phyloP scores from a whole-genome alignment of 805 yeast genomes.

The Spathaspora arborariae region DNA sequence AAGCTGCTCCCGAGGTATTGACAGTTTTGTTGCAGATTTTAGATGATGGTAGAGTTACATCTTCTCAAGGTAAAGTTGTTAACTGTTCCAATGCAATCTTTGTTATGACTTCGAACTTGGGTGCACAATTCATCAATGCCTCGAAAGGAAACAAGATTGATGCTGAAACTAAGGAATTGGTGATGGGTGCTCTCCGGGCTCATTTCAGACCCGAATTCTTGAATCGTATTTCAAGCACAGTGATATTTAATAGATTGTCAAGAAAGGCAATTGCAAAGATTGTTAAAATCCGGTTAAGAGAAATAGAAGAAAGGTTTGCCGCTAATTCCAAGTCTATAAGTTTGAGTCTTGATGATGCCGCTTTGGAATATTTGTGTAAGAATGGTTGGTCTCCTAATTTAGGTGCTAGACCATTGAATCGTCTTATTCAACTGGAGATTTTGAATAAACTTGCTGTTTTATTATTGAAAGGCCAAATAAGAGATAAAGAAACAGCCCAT shows the following conservation, averaged over 20 bases:
- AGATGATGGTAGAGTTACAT: conserved; percentile 95
- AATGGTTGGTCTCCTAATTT: conserved; percentile 89
- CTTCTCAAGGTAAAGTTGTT: conserved; percentile 89
- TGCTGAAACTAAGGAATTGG: conserved; percentile 66
- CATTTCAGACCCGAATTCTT: conserved; percentile 98
- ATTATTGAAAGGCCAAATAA: conserved; percentile 79
- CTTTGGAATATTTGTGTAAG: conserved; percentile 76
- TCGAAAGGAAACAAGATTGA: conserved; percentile 63
- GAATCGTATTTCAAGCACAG: conserved; percentile 91
- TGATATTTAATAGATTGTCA: conserved; percentile 88
- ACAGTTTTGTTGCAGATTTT: conserved; percentile 87
- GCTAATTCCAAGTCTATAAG: conserved; percentile 76
- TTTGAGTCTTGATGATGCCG: conserved; percentile 69
- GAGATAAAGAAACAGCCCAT: conserved; percentile 81
- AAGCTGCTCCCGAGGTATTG: conserved; percentile 97
- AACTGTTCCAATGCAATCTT: conserved; percentile 90
- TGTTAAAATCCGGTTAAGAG: conserved; percentile 78
- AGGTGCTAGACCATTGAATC: conserved; percentile 95
- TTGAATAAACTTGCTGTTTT: conserved; percentile 87
- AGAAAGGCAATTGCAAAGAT: conserved; percentile 90
- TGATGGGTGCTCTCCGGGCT: conserved; percentile 75
- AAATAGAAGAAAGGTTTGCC: conserved; percentile 81
- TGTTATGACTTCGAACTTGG: conserved; percentile 96
- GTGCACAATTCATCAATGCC: conserved; percentile 83
- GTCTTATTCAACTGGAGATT: conserved; percentile 84